Evolutionary conservation across 2,329 filamentous ascomycete genomes (phyloP).

Genomic region (Tolypocladium guangdongense): DNA sequence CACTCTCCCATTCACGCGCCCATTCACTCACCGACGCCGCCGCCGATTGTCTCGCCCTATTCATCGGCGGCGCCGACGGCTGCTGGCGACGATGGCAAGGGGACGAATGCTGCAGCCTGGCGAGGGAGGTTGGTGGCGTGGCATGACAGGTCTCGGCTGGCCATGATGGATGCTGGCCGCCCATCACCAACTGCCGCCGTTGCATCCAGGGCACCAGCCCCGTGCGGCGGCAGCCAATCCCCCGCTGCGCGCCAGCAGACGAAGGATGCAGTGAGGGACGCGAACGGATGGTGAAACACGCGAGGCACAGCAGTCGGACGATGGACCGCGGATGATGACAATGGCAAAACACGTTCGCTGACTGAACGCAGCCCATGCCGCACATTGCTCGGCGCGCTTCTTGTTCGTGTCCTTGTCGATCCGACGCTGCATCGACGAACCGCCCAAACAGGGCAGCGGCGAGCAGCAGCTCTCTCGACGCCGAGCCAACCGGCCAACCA

Average conservation of each 20-base stretch:
- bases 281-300: background rate
- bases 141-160: no score
- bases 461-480: no score
- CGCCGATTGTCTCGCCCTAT: background rate
- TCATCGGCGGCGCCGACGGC: background rate
- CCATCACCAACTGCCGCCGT: background rate
- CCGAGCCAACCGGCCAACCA: background rate
- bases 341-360: no score
- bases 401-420: no score
- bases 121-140: background rate
- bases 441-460: no score
- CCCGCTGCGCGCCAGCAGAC: background rate
- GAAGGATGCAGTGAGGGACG: no score
- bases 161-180: no score
- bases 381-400: no score
- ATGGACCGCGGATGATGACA: no score
- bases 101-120: background rate
- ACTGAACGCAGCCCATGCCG: no score
- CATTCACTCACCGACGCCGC: background rate
- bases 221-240: background rate
- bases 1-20: background rate
- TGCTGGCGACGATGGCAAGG: background rate
- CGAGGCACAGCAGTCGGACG: background rate
- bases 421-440: no score
- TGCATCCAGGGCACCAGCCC: background rate